Conservation (phyloP, 106 monocot species). For the Chionographis japonica region DNA sequence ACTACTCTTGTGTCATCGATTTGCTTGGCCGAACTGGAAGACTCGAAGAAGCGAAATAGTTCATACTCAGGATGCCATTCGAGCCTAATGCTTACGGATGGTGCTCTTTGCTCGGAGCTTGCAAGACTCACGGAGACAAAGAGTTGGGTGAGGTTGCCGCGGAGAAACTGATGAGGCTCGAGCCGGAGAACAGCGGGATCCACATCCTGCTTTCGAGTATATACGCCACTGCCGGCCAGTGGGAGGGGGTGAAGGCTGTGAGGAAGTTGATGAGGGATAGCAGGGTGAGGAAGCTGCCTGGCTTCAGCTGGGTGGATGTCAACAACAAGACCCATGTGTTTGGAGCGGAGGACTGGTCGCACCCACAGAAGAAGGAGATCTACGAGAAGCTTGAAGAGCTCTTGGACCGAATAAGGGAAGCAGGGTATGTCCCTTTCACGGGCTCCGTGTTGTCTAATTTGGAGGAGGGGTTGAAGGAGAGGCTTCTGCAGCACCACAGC, state of each 20-base stretch:
- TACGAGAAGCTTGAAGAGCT: slow-evolving; percentile 53
- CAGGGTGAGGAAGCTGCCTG: slow-evolving; percentile 45
- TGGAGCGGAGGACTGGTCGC: slow-evolving; percentile 37
- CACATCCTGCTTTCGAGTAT: slow-evolving; percentile 53
- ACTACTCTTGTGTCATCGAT: slow-evolving; percentile 47
- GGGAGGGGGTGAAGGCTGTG: slow-evolving; percentile 51
- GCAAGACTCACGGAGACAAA: slow-evolving; percentile 35
- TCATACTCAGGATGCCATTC: slow-evolving; percentile 37
- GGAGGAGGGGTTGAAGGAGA: slow-evolving; percentile 50
- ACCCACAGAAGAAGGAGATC: slow-evolving; percentile 41
- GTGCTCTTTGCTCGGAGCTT: slow-evolving; percentile 67
- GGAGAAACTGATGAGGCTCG: slow-evolving; percentile 47
- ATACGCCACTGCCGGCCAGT: slow-evolving; percentile 34
- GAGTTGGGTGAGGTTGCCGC: slow-evolving; percentile 56
- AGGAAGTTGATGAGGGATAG: slow-evolving; percentile 45
- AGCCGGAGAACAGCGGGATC: slow-evolving; percentile 46
- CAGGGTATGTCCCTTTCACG: slow-evolving; percentile 54
- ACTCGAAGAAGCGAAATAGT: slow-evolving; percentile 34
- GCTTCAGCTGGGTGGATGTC: slow-evolving; percentile 58
- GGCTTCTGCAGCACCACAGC: slow-evolving; percentile 46
- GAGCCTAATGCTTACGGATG: slow-evolving; percentile 51
- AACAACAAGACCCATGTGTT: slow-evolving; percentile 57
- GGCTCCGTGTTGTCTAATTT: slow-evolving; percentile 23
- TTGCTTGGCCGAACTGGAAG: slow-evolving; percentile 46
- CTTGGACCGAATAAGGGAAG: slow-evolving; percentile 26